Evolutionary conservation across 331 rosid genomes (phyloP).

Genomic region (Malus hybrid): DNA sequence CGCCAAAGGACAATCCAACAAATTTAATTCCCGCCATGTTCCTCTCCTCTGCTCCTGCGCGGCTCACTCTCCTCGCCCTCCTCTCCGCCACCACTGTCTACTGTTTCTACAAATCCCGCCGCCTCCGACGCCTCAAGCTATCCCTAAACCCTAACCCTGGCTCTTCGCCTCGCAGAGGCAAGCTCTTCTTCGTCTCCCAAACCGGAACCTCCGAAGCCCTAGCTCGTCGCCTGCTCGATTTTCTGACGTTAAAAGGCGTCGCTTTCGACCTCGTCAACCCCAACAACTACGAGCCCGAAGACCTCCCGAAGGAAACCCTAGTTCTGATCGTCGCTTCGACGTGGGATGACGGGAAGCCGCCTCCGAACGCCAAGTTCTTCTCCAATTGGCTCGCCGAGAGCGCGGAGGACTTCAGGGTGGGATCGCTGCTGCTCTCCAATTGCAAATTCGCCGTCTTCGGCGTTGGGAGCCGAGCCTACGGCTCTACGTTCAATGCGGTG

Average conservation of each 20-base stretch:
- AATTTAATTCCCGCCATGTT: slow-evolving; percentile 30
- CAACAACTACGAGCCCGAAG: slow-evolving; percentile 74
- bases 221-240: slow-evolving; percentile 56
- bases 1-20: not conserved
- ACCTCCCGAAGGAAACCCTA: slow-evolving; percentile 61
- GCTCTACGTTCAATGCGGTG: slow-evolving; percentile 54
- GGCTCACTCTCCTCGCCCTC: slow-evolving; percentile 71
- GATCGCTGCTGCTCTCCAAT: slow-evolving; percentile 58
- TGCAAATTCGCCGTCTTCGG: slow-evolving; percentile 71
- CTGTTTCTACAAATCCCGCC: slow-evolving; percentile 77
- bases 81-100: slow-evolving; percentile 83
- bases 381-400: slow-evolving; percentile 82
- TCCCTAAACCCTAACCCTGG: slow-evolving; percentile 23
- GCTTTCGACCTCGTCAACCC: slow-evolving; percentile 57
- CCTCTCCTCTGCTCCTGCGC: slow-evolving; percentile 42
- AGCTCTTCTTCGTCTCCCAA: slow-evolving; percentile 67
- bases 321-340: slow-evolving; percentile 73
- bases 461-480: slow-evolving; percentile 78
- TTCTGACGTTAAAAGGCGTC: slow-evolving; percentile 40
- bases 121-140: slow-evolving; percentile 41
- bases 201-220: slow-evolving; percentile 77
- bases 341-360: slow-evolving; percentile 83
- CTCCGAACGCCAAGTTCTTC: slow-evolving; percentile 51
- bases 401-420: slow-evolving; percentile 74
- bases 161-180: slow-evolving; percentile 18